Evolutionary conservation across 2,329 filamentous ascomycete genomes (phyloP), one percentile per base, ranked within the genome.

Genomic region (Trichoderma pleuroti): DNA sequence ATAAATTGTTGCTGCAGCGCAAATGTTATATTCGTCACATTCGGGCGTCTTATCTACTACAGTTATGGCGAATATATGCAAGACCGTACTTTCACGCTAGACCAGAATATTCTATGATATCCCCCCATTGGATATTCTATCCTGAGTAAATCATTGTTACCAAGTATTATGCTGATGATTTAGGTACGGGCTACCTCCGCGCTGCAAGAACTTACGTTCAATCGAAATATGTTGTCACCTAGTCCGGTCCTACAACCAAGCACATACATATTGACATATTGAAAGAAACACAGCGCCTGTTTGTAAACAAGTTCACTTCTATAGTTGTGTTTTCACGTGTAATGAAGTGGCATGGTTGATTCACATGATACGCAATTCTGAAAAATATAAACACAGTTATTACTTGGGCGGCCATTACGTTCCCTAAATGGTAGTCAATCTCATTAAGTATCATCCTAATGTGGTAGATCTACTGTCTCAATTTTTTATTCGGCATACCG

Each of bases 71-170:
- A 21, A 46, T 18, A 46, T 46, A 6, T 3, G 18, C 0, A 21
- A 12, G n/a, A 1, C n/a, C 42, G 10, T n/a, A 46, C 6, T 21
- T 46, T 46, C 4, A 6, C 42, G 9, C 10, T 12, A 12, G 42
- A 0, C 3, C 0, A 46, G 9, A 12, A 46, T n/a, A 12, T 21
- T 21, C 0, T 21, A 21, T 6, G 0, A 21, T 46, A 7, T 42
- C n/a, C 39, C 5, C 6, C 39, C 39, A 1, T 42, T 42, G 8
- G 16, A 9, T 18, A 2, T 21, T 11, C 11, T n/a, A 21, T 46
- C 1, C 4, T 21, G 3, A n/a, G 1, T 46, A 11, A 21, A n/a
- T 21, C 9, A 11, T 46, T 46, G 1, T 18, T 9, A 21, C 18
- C 4, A 39, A 18, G 16, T 39, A 39, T 39, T 7, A 39, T 16